A percentile compares a stretch with the other conserved stretches of the same genome.
phyloP scores from a whole-genome alignment of 371 early-diverging fungal genomes.

The Apophysomyces sp. region DNA sequence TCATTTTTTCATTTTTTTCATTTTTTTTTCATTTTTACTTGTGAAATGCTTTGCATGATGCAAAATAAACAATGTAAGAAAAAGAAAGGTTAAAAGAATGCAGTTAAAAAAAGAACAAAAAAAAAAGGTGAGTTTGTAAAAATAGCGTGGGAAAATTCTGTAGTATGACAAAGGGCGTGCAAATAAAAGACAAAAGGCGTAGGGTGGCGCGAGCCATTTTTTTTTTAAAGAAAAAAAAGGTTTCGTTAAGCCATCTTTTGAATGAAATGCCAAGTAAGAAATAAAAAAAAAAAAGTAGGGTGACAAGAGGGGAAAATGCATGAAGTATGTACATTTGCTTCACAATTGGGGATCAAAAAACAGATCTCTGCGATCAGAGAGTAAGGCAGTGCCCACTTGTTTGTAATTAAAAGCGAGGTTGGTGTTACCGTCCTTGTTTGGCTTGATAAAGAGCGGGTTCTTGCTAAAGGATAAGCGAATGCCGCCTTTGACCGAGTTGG shows the following conservation, averaged over 20 bases:
- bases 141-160: background rate
- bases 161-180: background rate
- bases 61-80: background rate
- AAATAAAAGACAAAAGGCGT: background rate
- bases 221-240: background rate
- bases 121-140: background rate
- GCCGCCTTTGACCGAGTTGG: slow-evolving; percentile 89
- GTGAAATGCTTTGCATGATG: background rate
- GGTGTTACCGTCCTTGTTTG: slow-evolving; percentile 22
- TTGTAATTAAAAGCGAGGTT: slow-evolving; percentile 14
- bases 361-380: slow-evolving; percentile 17
- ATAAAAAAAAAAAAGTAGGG: slow-evolving; percentile 2
- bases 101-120: background rate
- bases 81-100: background rate
- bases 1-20: background rate
- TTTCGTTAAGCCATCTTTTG: background rate
- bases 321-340: slow-evolving; percentile 12
- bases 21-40: background rate
- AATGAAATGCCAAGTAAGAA: slow-evolving; percentile 4
- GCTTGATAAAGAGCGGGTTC: slow-evolving; percentile 82
- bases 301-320: background rate
- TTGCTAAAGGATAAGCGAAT: slow-evolving; percentile 94
- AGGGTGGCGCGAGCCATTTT: background rate
- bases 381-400: slow-evolving; percentile 29
- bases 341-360: slow-evolving; percentile 19